Evolutionary conservation across 768 basidiomycete genomes (phyloP).

Genomic region (Termitomyces sp.): DNA sequence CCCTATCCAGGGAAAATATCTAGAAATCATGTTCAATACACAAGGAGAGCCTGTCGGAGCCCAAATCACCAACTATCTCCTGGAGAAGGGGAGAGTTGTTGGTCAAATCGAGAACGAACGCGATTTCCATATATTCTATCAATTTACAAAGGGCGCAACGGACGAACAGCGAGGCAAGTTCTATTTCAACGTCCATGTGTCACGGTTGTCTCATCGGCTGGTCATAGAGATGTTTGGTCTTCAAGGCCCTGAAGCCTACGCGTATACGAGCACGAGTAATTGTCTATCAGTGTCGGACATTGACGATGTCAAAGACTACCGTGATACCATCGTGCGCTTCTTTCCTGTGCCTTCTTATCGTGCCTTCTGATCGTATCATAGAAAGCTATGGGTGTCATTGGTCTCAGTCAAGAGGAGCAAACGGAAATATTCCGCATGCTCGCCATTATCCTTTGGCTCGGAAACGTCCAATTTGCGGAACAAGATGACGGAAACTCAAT

Average conservation of each 20-base stretch:
- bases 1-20: constrained; percentile 82
- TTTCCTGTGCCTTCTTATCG: not conserved
- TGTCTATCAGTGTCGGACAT: constrained; percentile 91
- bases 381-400: constrained; percentile 94
- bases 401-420: constrained; percentile 83
- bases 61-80: constrained; percentile 96
- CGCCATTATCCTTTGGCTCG: constrained; percentile 91
- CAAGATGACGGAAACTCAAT: constrained; percentile 85
- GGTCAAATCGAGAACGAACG: constrained; percentile 96
- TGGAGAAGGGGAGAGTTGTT: constrained; percentile 96
- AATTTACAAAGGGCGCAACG: constrained; percentile 95
- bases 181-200: not conserved
- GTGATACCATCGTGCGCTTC: constrained; percentile 77
- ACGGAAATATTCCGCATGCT: constrained; percentile 92
- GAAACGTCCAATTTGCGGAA: constrained; percentile 90
- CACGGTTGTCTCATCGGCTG: constrained; percentile 13
- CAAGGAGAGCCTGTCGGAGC: constrained; percentile 94
- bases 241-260: constrained; percentile 94
- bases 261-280: constrained; percentile 89
- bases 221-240: constrained; percentile 85
- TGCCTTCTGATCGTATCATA: constrained; percentile 28
- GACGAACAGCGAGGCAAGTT: constrained; percentile 80
- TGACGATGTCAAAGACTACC: constrained; percentile 84
- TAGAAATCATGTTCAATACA: constrained; percentile 98
- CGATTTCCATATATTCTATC: constrained; percentile 99